phyloP scores from a whole-genome alignment of 1,284 basidiomycete species.

The Omphalotus olearius region DNA sequence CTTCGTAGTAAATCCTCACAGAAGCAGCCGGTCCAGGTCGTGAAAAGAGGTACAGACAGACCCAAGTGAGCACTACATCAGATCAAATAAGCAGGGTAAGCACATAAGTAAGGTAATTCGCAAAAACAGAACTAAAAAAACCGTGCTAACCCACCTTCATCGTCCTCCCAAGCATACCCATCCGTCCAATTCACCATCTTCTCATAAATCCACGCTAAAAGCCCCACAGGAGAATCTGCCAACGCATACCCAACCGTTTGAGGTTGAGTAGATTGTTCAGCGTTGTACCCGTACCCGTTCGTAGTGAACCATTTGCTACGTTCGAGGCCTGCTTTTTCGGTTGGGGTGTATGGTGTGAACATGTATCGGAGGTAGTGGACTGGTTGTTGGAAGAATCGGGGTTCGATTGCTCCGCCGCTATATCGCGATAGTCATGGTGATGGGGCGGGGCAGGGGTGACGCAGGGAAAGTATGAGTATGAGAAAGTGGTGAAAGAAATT shows the following conservation, averaged over 20 bases:
- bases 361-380: no score
- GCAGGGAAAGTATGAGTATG: not conserved
- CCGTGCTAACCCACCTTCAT: constrained; percentile 38
- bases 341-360: constrained; percentile 22
- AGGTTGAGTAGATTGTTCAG: constrained; percentile 44
- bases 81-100: constrained; percentile 16
- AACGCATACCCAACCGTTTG: constrained; percentile 51
- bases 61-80: constrained; percentile 38
- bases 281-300: constrained; percentile 36
- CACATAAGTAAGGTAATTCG: no score
- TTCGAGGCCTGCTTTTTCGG: constrained; percentile 30
- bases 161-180: constrained; percentile 45
- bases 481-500: no score
- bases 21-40: constrained; percentile 40
- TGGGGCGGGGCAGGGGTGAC: not conserved
- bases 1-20: constrained; percentile 37
- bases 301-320: constrained; percentile 27
- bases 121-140: constrained; percentile 21
- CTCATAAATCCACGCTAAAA: constrained; percentile 57
- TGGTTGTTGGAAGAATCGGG: not conserved
- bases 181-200: constrained; percentile 49
- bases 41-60: constrained; percentile 46
- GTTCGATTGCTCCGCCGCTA: no score
- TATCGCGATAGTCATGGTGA: no score
- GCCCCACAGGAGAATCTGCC: constrained; percentile 48